Evolutionary conservation across 495 filamentous ascomycete species (phyloP), one percentile per base, ranked within the genome.

Genomic region (Hypoxylon crocopeplum): DNA sequence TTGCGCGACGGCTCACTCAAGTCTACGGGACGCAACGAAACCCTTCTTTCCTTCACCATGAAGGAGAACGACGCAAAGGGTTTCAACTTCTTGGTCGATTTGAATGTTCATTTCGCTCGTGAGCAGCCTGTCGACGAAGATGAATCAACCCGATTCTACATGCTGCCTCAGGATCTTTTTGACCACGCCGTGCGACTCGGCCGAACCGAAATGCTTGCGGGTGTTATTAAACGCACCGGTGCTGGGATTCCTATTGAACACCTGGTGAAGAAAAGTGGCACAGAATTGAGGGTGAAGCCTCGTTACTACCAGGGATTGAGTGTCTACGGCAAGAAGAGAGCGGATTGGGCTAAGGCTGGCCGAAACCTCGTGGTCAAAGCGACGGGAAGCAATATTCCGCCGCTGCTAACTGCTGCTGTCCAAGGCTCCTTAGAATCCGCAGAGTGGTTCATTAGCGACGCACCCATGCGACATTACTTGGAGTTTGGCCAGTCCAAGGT

Each of bases 361-460:
- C 74, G 82, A 5, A 76, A 75, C 7, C 59, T 70, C 2, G 62
- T 68, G 8, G 34, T 56, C 13, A 60, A 57, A 24, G 12, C 60
- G 1, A 59, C 53, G 1, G 72, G 59, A 4, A 42, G 49, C 25
- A 56, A 65, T 1, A 69, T 67, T 8, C 79, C 86, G 13, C 88
- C 88, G 1, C 70, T 89, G 10, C 73, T 91, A 1, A 60, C 77
- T 16, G 83, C 86, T 13, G 87, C 87, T 0, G 45, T 71, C 7
- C 37, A 66, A 8, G 86, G 86, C 12, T 83, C 72, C 13, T 67
- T 93, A 20, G 80, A 84, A 7, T 78, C 78, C 22, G 79, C 85
- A 0, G 84, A 91, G 64, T 93, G 86, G 84, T 88, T 88, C 63
- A 68, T 91, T 40, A 82, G 86, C 33, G 85, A 87, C 25, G 79